Conservation (phyloP, 768 basidiomycete genomes). For the Russula vinacea region DNA sequence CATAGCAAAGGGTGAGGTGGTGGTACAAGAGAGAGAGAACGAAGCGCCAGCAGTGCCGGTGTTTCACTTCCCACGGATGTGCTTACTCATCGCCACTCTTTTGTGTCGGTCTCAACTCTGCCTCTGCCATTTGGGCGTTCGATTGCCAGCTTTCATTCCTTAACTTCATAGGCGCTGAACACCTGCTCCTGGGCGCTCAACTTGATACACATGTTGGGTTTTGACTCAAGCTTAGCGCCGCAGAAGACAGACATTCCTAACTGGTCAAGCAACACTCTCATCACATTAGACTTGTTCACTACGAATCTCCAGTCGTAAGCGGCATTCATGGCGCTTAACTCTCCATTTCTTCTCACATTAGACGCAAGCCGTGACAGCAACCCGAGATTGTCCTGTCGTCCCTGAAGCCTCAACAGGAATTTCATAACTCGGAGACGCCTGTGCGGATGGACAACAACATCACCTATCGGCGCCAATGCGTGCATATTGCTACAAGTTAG, state of each 20-base stretch:
- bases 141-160: not conserved
- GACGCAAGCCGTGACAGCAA: not conserved
- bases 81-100: slow-evolving; percentile 9
- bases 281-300: not conserved
- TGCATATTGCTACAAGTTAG: slow-evolving; percentile 43
- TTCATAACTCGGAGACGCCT: slow-evolving; percentile 2
- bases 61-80: slow-evolving; percentile 28
- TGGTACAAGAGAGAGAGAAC: slow-evolving; percentile 30
- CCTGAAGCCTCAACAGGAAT: not conserved
- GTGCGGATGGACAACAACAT: not conserved
- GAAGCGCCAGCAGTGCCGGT: slow-evolving; percentile 20
- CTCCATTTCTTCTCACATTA: not conserved
- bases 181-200: not conserved
- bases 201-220: not conserved
- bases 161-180: not conserved
- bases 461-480: not conserved
- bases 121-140: not conserved
- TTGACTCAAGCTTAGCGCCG: slow-evolving; percentile 3
- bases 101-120: not conserved
- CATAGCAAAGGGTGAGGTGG: slow-evolving; percentile 43
- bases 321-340: not conserved
- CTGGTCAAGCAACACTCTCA: not conserved
- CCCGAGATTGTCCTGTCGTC: not conserved
- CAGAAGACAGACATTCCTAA: not conserved
- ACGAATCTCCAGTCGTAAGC: too few species aligned